These are phyloP conservation scores for Agastache rugosa DNA, from an alignment of 257 asterid species.

Conservation along the genomic window DNA sequence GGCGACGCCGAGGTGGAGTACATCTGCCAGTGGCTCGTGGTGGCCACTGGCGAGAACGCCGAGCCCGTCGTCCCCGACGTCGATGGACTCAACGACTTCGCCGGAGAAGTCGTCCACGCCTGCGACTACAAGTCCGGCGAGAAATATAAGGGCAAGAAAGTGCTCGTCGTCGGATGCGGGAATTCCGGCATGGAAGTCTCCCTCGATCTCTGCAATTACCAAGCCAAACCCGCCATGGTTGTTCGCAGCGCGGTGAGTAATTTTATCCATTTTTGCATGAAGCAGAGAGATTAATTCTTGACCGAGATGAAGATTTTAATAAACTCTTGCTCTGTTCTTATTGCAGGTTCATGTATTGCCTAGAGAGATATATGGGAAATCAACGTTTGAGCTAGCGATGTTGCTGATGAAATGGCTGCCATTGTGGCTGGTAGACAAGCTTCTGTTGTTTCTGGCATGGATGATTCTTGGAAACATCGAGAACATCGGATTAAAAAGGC, in stretches of 20 bases:
- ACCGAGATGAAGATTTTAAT: neutral
- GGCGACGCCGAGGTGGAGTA: constrained; percentile 66
- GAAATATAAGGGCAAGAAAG: constrained; percentile 67
- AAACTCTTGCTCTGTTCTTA: neutral
- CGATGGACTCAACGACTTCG: constrained; percentile 67
- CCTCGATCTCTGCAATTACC: constrained; percentile 88
- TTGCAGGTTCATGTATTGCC: constrained; percentile 86
- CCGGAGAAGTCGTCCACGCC: constrained; percentile 78
- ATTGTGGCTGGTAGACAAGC: constrained; percentile 80
- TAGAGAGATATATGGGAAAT: constrained; percentile 72
- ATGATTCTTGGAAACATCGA: constrained; percentile 70
- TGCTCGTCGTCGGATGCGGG: constrained; percentile 86
- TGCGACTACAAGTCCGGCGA: constrained; percentile 83
- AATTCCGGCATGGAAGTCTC: constrained; percentile 98
- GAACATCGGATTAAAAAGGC: constrained; percentile 67
- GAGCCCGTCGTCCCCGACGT: constrained; percentile 73
- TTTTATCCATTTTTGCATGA: neutral
- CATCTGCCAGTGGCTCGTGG: constrained; percentile 84
- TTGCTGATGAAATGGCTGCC: constrained; percentile 80
- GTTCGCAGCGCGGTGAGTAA: constrained; percentile 79
- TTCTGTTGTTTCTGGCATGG: constrained; percentile 70
- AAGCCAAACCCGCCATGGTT: constrained; percentile 80
- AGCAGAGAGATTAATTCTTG: neutral
- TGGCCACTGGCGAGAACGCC: constrained; percentile 91
- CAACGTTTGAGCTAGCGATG: constrained; percentile 77